Conservation (phyloP, 2,329 filamentous ascomycete genomes). For the Fusarium succisae region DNA sequence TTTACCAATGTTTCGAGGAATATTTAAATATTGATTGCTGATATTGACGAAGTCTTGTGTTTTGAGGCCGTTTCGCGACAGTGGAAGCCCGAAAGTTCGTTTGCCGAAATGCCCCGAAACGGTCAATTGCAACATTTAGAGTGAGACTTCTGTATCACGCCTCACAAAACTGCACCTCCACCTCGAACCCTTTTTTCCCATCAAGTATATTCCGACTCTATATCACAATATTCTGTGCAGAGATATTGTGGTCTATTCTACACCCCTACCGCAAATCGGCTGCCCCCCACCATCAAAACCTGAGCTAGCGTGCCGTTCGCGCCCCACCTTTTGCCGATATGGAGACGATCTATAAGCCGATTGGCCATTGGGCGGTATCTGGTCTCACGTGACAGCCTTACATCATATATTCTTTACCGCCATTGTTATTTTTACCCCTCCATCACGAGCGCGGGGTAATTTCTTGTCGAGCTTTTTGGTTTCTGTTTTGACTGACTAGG, state of each 20-base stretch:
- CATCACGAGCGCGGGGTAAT: conserved; percentile 34
- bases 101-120: background rate
- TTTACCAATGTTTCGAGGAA: background rate
- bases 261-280: conserved; percentile 32
- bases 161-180: background rate
- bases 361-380: conserved; percentile 1
- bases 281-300: conserved; percentile 16
- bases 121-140: background rate
- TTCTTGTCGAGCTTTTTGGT: background rate
- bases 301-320: conserved; percentile 37
- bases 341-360: conserved; percentile 26
- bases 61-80: conserved; percentile 23
- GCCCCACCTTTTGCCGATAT: conserved; percentile 31
- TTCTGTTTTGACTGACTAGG: background rate
- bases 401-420: conserved; percentile 31
- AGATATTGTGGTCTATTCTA: conserved; percentile 21
- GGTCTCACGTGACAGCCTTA: conserved; percentile 25
- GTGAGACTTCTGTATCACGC: background rate
- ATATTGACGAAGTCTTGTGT: background rate
- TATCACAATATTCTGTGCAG: background rate
- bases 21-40: background rate
- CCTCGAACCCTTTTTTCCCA: background rate
- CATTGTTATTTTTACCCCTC: conserved; percentile 32
- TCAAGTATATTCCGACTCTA: background rate
- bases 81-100: background rate